phyloP scores from a whole-genome alignment of 352 stramenopile species.

The Blastocystis sp. region DNA sequence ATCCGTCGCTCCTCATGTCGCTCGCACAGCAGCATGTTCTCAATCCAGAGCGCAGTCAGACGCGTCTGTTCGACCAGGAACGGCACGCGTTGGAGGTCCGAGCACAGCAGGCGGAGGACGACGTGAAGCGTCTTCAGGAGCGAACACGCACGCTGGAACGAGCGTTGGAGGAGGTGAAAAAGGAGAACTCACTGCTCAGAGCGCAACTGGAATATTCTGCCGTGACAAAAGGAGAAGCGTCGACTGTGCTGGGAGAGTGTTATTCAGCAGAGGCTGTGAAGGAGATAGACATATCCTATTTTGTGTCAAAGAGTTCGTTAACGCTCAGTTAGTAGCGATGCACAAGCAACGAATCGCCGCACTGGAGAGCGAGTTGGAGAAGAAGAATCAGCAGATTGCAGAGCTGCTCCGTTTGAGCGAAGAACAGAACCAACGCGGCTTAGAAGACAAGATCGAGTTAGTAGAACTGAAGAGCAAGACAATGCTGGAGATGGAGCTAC shows the following conservation, averaged over 20 bases:
- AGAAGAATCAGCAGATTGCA: neutral
- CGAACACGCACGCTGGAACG: slow-evolving; percentile 61
- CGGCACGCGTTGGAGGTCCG: neutral
- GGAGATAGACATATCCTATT: neutral
- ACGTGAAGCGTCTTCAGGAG: neutral
- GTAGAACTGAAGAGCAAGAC: slow-evolving; percentile 32
- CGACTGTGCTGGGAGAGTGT: neutral
- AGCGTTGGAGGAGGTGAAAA: slow-evolving; percentile 63
- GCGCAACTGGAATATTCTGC: slow-evolving; percentile 64
- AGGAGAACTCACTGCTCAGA: neutral
- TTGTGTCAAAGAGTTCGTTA: neutral
- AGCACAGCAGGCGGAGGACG: neutral
- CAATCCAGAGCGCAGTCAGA: neutral
- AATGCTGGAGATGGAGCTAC: slow-evolving; percentile 21
- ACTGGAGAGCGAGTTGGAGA: neutral
- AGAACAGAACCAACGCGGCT: neutral
- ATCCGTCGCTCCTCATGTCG: neutral
- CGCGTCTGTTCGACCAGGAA: neutral
- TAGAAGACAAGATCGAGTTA: slow-evolving; percentile 41
- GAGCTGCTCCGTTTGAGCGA: slow-evolving; percentile 36
- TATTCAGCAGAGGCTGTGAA: slow-evolving; percentile 65
- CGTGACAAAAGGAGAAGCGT: neutral
- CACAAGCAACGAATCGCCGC: slow-evolving; percentile 20
- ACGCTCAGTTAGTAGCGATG: neutral
- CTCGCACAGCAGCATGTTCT: neutral